Evolutionary conservation across 208 protist genomes (phyloP).

Genomic region (Wallacemonas collosoma): DNA sequence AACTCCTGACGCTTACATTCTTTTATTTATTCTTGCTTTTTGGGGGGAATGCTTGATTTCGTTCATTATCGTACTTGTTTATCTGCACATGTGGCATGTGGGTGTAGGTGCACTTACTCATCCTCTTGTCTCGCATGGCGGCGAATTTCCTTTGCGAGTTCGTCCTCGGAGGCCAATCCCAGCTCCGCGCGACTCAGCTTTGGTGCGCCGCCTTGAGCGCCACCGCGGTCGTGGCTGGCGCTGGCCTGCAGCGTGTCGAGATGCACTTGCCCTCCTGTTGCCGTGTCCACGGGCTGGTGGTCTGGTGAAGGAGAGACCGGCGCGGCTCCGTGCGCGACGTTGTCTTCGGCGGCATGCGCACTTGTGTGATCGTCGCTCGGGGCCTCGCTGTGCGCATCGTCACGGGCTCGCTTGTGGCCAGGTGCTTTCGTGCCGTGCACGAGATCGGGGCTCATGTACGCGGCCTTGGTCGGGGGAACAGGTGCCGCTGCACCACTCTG

Average conservation of each 20-base stretch:
- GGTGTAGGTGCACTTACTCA: background rate
- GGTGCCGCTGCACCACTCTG: background rate
- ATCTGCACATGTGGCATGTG: too few species aligned
- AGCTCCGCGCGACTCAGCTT: conserved; percentile 18
- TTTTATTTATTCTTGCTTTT: too few species aligned
- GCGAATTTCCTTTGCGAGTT: conserved; percentile 28
- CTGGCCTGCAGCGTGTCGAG: conserved; percentile 11
- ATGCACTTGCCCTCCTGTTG: conserved; percentile 18
- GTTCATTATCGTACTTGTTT: too few species aligned
- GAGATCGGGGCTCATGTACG: conserved; percentile 74
- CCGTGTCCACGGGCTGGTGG: conserved; percentile 26
- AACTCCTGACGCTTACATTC: too few species aligned
- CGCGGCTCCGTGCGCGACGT: conserved; percentile 12
- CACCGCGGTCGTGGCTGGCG: background rate
- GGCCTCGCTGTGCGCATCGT: background rate
- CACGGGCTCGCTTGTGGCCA: conserved; percentile 25
- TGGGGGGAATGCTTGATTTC: too few species aligned
- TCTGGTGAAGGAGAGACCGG: conserved; percentile 8
- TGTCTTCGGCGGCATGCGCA: conserved; percentile 13
- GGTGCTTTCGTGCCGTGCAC: conserved; percentile 31
- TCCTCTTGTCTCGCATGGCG: conserved; percentile 16
- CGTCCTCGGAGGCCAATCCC: conserved; percentile 33
- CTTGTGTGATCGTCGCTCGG: background rate
- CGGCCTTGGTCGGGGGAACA: conserved; percentile 40
- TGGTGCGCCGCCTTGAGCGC: conserved; percentile 6